These are phyloP conservation scores for Sarocladiaceae sp. DNA, from an alignment of 2,329 filamentous ascomycete species.

Conservation along the genomic window DNA sequence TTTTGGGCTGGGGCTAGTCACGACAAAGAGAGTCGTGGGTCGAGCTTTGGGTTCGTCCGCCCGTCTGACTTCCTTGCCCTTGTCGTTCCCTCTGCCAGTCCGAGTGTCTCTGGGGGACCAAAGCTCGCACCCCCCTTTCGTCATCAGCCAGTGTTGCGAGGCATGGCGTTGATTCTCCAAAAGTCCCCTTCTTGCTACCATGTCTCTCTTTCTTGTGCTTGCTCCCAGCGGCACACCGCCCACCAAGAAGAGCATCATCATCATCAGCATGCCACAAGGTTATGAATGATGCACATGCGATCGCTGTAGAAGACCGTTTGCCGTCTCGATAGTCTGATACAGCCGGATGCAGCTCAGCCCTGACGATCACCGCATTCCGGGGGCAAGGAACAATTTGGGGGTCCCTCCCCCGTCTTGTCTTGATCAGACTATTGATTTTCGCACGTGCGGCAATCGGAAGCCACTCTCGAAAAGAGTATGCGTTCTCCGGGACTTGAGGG, in stretches of 20 bases:
- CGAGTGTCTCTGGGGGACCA: neutral
- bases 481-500: conserved; percentile 7
- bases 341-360: neutral
- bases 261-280: no score
- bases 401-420: neutral
- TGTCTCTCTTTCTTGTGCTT: neutral
- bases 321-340: no score
- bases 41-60: neutral
- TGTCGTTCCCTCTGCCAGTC: neutral
- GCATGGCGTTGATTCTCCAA: neutral
- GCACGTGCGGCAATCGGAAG: conserved; percentile 7
- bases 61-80: neutral
- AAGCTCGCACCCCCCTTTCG: conserved; percentile 5
- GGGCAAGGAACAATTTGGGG: no score
- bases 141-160: neutral
- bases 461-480: conserved; percentile 8
- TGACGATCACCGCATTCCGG: no score
- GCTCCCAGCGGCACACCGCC: neutral
- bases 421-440: conserved; percentile 1
- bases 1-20: no score
- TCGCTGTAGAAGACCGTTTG: no score
- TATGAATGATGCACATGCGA: no score
- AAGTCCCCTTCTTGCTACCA: neutral
- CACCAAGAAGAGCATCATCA: no score
- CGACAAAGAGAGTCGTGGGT: no score